phyloP scores from a whole-genome alignment of 176 grass and related monocot genomes.

The Hordeum vulgare region DNA sequence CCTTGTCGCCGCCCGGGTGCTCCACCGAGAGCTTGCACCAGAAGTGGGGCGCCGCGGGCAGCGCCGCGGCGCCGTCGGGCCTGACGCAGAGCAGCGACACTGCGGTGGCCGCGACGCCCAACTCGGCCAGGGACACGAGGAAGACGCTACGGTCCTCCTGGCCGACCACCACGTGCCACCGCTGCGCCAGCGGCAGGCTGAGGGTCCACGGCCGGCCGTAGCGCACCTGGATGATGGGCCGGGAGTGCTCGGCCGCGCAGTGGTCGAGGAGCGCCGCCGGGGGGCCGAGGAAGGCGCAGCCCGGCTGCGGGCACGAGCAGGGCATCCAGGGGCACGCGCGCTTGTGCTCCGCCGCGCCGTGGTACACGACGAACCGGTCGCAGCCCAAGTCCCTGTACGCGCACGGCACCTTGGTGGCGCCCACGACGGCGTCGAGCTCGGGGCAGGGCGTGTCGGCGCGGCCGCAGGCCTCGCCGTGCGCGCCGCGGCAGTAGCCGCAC shows the following conservation, averaged over 20 bases:
- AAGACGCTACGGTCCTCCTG: neutral
- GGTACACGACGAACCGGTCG: neutral
- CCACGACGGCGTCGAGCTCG: neutral
- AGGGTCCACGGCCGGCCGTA: neutral
- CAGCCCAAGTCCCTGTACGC: neutral
- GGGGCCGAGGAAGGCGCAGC: neutral
- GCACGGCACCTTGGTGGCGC: neutral
- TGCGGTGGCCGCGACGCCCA: neutral
- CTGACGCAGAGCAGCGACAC: neutral
- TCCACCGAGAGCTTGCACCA: conserved; percentile 4
- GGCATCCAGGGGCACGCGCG: neutral
- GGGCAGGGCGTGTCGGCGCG: neutral
- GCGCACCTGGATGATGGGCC: neutral
- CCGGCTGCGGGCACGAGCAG: neutral
- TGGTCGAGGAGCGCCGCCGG: neutral
- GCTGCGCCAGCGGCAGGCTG: neutral
- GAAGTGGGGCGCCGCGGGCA: neutral
- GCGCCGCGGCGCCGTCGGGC: neutral
- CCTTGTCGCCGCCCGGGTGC: neutral
- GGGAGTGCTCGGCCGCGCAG: neutral
- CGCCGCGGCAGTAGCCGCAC: neutral
- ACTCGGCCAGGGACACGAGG: neutral
- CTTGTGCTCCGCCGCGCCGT: neutral
- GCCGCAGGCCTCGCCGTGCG: neutral
- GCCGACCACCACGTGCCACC: neutral